These are phyloP conservation scores for Pinus tabuliformis DNA, from an alignment of 75 land plant genomes.

Conservation along the genomic window DNA sequence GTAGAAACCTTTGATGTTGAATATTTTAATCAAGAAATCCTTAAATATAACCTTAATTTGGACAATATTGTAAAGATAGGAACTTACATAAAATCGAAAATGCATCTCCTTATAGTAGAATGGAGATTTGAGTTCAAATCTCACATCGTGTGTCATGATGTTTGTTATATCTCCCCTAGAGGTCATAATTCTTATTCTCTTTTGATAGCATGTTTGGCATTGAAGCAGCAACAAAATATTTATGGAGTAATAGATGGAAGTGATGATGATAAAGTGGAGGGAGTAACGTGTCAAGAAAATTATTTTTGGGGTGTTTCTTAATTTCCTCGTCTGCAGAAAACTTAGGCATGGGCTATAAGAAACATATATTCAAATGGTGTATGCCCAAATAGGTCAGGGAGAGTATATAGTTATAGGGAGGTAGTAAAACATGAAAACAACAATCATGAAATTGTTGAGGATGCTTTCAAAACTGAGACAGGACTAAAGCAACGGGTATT, in stretches of 20 bases:
- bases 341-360: neutral
- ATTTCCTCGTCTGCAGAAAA: neutral
- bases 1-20: conserved; percentile 17
- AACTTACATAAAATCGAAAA: neutral
- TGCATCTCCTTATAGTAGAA: conserved; percentile 28
- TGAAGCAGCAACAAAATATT: conserved; percentile 4
- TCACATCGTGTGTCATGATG: neutral
- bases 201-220: conserved; percentile 21
- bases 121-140: conserved; percentile 40
- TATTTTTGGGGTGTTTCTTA: neutral
- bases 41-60: conserved; percentile 2
- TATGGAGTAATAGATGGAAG: neutral
- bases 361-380: neutral
- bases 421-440: neutral
- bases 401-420: neutral
- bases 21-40: conserved; percentile 12
- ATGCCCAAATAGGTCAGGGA: neutral
- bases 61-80: neutral
- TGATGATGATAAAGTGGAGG: neutral
- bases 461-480: neutral
- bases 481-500: no score
- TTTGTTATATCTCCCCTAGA: conserved; percentile 37
- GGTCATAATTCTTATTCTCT: conserved; percentile 42
- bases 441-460: neutral
- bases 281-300: neutral